Evolutionary conservation across 148 eudicot species (phyloP).

Genomic region (Persicaria tinctoria): DNA sequence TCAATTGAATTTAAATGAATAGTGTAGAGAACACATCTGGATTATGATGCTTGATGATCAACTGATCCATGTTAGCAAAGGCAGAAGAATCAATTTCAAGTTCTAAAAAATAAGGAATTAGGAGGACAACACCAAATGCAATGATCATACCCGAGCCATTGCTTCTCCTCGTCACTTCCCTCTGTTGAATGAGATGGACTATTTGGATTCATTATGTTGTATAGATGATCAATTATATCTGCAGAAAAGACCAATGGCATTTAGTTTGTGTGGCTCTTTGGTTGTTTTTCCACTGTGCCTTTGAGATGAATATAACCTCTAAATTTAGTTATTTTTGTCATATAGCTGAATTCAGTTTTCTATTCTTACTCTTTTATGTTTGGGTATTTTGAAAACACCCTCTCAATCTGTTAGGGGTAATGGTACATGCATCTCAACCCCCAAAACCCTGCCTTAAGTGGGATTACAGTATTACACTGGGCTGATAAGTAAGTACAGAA

Average conservation of each 20-base stretch:
- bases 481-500: not conserved
- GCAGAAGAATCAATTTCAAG: not conserved
- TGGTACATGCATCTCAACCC: too few species aligned
- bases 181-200: constrained; percentile 17
- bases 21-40: not conserved
- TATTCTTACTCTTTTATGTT: too few species aligned
- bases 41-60: not conserved
- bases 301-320: too few species aligned
- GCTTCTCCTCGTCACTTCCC: constrained; percentile 52
- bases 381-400: too few species aligned
- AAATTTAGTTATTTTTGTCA: too few species aligned
- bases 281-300: too few species aligned
- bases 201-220: constrained; percentile 41
- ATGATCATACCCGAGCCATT: constrained; percentile 73
- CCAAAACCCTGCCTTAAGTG: too few species aligned
- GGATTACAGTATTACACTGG: too few species aligned
- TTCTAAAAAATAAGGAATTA: not conserved
- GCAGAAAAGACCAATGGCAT: constrained; percentile 13
- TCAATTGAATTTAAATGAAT: not conserved
- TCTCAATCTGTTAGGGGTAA: too few species aligned
- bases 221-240: constrained; percentile 65
- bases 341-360: too few species aligned
- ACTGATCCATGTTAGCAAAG: not conserved
- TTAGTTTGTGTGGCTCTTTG: not conserved
- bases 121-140: not conserved